A percentile compares a stretch with the other conserved stretches of the same genome.
phyloP scores from a whole-genome alignment of 75 land plant genomes.

The Sequoia sempervirens region DNA sequence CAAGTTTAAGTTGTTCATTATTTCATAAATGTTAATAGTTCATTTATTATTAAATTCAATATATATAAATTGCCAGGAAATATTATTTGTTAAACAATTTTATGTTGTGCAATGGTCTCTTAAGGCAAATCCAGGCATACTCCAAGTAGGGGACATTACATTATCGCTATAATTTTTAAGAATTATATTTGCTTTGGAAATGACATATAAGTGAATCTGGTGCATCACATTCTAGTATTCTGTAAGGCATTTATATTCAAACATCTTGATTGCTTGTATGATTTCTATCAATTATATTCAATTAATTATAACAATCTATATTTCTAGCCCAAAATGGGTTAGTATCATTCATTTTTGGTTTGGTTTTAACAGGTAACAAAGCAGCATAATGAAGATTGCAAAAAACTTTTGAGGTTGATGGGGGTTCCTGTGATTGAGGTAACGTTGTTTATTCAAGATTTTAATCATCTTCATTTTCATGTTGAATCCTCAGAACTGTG shows the following conservation, averaged over 20 bases:
- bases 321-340: background rate
- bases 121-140: too few species aligned
- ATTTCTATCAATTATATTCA: background rate
- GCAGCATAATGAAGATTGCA: slow-evolving; percentile 93
- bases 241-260: background rate
- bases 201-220: background rate
- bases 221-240: background rate
- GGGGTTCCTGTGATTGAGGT: slow-evolving; percentile 98
- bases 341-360: background rate
- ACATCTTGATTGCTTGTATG: background rate
- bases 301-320: background rate
- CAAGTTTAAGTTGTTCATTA: too few species aligned
- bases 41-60: too few species aligned
- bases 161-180: too few species aligned
- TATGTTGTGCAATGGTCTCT: too few species aligned
- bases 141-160: too few species aligned
- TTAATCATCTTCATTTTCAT: background rate
- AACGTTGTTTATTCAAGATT: background rate
- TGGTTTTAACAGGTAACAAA: slow-evolving; percentile 67
- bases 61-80: too few species aligned
- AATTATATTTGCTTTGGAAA: background rate
- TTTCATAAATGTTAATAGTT: too few species aligned
- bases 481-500: background rate
- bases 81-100: too few species aligned
- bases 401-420: slow-evolving; percentile 81